Evolutionary conservation across 1,139 yeast genomes (phyloP), one percentile per base, ranked within the genome.

Genomic region (Kodamaea alishanica): DNA sequence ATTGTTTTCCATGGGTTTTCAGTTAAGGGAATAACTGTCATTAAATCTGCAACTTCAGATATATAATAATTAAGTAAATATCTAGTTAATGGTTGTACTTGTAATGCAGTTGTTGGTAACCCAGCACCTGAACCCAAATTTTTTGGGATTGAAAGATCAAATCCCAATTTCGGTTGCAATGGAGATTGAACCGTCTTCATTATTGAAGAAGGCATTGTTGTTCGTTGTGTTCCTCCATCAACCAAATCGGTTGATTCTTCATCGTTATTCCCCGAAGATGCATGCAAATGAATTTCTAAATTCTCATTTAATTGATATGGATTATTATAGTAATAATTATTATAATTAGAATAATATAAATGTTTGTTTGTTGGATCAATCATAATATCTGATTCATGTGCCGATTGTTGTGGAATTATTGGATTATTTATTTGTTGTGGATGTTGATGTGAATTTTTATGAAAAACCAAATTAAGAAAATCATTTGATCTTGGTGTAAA

Each of bases 1-100:
- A 87, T 79, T 1, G 84, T 81, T 52, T 82, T 83, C 96, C 96
- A 88, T 0, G 96, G 95, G 53, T 86, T 87, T 46, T 83, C 84
- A 0, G 85, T 79, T 37, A 86, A 72, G 1, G 88, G 86, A 25
- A 87, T 82, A 8, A 87, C 95, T 0, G 95, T 84, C 96, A 88
- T 87, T 54, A 84, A 70, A 55, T 86, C 92, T 0, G 94, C 92
- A 1, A 88, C 95, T 45, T 81, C 79, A 10, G 83, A 77, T n/a
- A 79, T 75, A 57, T 87, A 88, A 55, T 88, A 81, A 46, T 81
- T 81, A 32, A 88, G 64, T 33, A 88, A 64, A 55, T 81, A 84
- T 38, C 95, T 53, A 10, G 88, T 77, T 50, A 81, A 65, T 5
- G 88, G 87, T 50, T 78, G 79, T 7, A 82, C 79, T 49, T 75